These are phyloP conservation scores for Talaromyces sp. DNA, from an alignment of 2,329 filamentous ascomycete species.

Conservation along the genomic window DNA sequence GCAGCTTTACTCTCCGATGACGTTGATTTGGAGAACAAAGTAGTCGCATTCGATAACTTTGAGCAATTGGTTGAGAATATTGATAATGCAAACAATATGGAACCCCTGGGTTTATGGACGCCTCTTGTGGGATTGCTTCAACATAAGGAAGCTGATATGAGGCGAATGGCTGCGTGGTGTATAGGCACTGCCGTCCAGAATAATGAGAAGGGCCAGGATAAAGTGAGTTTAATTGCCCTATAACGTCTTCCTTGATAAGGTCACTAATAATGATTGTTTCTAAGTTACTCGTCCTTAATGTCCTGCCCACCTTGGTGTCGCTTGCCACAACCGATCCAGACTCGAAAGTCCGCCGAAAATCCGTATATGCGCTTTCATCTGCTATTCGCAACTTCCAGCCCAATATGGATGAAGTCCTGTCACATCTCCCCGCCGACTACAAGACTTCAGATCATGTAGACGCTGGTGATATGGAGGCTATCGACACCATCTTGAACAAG, in stretches of 20 bases:
- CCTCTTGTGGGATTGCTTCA: conserved; percentile 71
- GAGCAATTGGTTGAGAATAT: conserved; percentile 88
- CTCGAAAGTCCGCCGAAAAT: conserved; percentile 73
- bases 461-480: conserved; percentile 79
- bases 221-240: conserved; percentile 38
- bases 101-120: conserved; percentile 73
- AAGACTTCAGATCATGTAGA: conserved; percentile 63
- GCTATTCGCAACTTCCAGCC: conserved; percentile 87
- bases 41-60: conserved; percentile 89
- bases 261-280: neutral
- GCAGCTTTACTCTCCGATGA: conserved; percentile 65
- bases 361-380: conserved; percentile 82
- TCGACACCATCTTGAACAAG: conserved; percentile 69
- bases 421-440: conserved; percentile 61
- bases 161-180: conserved; percentile 90
- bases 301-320: conserved; percentile 65
- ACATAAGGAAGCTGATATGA: conserved; percentile 66
- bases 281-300: conserved; percentile 58
- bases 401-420: conserved; percentile 61
- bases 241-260: no score
- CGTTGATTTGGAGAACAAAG: conserved; percentile 68
- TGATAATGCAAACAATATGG: conserved; percentile 96
- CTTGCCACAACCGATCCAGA: conserved; percentile 61
- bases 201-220: conserved; percentile 80
- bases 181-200: conserved; percentile 94